A percentile compares a stretch with the other conserved stretches of the same genome.
These are phyloP conservation scores for Friedmanniomyces endolithicus DNA, from an alignment of 495 filamentous ascomycete species.

Conservation along the genomic window DNA sequence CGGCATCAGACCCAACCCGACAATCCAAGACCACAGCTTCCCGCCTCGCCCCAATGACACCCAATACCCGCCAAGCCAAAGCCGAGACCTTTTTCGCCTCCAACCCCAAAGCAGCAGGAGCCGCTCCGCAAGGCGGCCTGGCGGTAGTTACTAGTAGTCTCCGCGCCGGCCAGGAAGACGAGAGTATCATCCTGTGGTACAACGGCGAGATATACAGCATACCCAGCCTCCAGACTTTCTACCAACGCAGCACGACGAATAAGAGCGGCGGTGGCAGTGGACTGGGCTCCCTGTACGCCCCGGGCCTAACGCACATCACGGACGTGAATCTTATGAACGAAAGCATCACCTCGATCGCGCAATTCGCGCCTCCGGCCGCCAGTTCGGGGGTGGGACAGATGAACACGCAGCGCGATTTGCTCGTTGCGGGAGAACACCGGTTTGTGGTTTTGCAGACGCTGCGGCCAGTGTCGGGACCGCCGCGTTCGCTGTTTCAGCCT, in stretches of 20 bases:
- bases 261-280: slow-evolving; percentile 8
- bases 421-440: slow-evolving; percentile 28
- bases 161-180: slow-evolving; percentile 23
- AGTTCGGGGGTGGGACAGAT: slow-evolving; percentile 15
- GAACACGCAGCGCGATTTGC: slow-evolving; percentile 19
- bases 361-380: slow-evolving; percentile 12
- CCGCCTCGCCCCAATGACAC: slow-evolving; percentile 72
- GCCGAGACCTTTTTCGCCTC: slow-evolving; percentile 42
- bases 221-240: slow-evolving; percentile 27
- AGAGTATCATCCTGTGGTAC: slow-evolving; percentile 33
- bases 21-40: slow-evolving; percentile 19
- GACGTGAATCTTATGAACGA: slow-evolving; percentile 24
- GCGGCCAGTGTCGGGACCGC: background rate
- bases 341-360: slow-evolving; percentile 22
- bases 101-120: slow-evolving; percentile 26
- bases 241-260: slow-evolving; percentile 27
- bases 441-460: slow-evolving; percentile 24
- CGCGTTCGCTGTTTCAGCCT: slow-evolving; percentile 3
- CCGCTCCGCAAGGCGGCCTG: slow-evolving; percentile 49
- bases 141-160: slow-evolving; percentile 34
- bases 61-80: slow-evolving; percentile 54
- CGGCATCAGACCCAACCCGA: slow-evolving; percentile 27
- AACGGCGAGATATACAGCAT: slow-evolving; percentile 28
- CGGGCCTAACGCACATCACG: slow-evolving; percentile 20
- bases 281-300: slow-evolving; percentile 22